Conservation (phyloP, 208 protist genomes). For the Angomonas ambiguus region DNA sequence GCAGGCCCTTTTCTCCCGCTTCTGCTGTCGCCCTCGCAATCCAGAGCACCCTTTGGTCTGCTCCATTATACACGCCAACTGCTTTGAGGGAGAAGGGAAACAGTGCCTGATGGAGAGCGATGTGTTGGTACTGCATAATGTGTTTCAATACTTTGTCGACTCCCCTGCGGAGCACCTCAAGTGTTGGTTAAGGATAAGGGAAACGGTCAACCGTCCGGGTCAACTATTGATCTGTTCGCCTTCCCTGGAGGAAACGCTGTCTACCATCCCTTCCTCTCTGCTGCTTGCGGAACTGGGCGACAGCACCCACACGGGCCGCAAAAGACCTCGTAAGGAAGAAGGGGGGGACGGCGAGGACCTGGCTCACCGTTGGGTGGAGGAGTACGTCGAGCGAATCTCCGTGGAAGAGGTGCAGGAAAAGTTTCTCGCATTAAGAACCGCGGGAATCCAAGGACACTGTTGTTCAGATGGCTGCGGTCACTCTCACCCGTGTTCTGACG, state of each 20-base stretch:
- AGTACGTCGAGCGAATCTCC: slow-evolving; percentile 26
- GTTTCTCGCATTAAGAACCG: slow-evolving; percentile 20
- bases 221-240: slow-evolving; percentile 66
- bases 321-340: neutral
- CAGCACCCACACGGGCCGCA: neutral
- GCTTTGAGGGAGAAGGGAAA: slow-evolving; percentile 49
- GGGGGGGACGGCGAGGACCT: neutral
- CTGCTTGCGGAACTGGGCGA: slow-evolving; percentile 1
- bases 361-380: slow-evolving; percentile 21
- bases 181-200: slow-evolving; percentile 63
- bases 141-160: slow-evolving; percentile 81
- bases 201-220: slow-evolving; percentile 28
- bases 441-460: neutral
- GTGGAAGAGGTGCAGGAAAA: slow-evolving; percentile 10
- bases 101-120: slow-evolving; percentile 32
- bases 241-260: slow-evolving; percentile 52
- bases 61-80: slow-evolving; percentile 51
- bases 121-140: slow-evolving; percentile 84
- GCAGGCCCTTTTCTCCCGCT: slow-evolving; percentile 21
- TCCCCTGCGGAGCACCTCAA: slow-evolving; percentile 39
- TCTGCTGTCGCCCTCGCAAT: slow-evolving; percentile 22
- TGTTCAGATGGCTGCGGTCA: slow-evolving; percentile 4
- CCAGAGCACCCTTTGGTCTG: slow-evolving; percentile 1
- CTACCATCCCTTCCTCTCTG: neutral
- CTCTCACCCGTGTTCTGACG: slow-evolving; percentile 3